A percentile compares a stretch with the other conserved stretches of the same genome.
Evolutionary conservation across 129 eudicot species (phyloP).

Genomic region (Pittosporum tobira): DNA sequence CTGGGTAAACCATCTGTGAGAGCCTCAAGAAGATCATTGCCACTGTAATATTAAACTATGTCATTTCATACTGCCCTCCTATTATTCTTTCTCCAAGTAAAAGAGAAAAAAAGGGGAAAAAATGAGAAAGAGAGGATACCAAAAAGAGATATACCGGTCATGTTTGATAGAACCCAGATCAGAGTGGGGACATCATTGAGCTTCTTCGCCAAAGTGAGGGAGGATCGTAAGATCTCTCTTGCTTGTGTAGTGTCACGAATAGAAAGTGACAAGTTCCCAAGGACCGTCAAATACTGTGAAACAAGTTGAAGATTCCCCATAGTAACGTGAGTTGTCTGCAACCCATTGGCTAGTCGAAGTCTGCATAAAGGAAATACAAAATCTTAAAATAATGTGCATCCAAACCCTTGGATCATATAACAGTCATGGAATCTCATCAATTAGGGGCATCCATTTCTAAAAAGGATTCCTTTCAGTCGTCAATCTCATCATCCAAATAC

Average conservation of each 20-base stretch:
- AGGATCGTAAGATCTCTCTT: conserved; percentile 78
- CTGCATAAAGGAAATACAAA: conserved; percentile 33
- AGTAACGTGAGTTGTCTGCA: conserved; percentile 76
- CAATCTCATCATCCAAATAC: too few relatives aligned
- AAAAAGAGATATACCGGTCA: conserved; percentile 40
- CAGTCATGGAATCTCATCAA: not conserved
- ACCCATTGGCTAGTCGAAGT: conserved; percentile 76
- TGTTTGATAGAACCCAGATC: conserved; percentile 81
- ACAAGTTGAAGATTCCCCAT: conserved; percentile 96
- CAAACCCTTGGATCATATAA: not conserved
- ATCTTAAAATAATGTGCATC: not conserved
- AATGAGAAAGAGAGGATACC: not conserved
- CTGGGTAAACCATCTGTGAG: too few relatives aligned
- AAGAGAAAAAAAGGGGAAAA: too few relatives aligned
- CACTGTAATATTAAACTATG: too few relatives aligned
- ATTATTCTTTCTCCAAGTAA: too few relatives aligned
- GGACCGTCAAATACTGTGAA: conserved; percentile 84
- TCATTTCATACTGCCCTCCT: too few relatives aligned
- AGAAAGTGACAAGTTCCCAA: conserved; percentile 86
- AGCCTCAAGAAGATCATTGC: too few relatives aligned
- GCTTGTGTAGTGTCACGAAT: conserved; percentile 93
- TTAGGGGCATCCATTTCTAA: not conserved
- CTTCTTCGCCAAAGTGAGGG: conserved; percentile 88
- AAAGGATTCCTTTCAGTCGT: too few relatives aligned
- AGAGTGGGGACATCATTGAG: conserved; percentile 93